These are phyloP conservation scores for Candida railenensis DNA, from an alignment of 805 yeast genomes.

Conservation along the genomic window DNA sequence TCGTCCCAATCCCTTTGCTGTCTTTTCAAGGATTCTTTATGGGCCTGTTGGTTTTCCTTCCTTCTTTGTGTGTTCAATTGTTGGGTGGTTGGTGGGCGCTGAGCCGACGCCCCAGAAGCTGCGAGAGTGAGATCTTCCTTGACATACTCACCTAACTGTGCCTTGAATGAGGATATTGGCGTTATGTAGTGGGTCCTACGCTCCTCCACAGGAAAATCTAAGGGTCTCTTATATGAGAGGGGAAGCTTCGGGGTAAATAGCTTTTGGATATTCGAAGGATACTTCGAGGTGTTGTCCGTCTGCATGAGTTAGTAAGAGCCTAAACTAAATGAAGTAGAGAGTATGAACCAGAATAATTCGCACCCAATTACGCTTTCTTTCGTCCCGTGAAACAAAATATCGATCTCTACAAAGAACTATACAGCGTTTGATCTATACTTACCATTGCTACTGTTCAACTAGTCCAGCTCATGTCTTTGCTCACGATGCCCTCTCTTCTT, in stretches of 20 bases:
- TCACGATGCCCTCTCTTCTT: too few species aligned
- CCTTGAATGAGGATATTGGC: constrained; percentile 41
- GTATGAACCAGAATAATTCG: background rate
- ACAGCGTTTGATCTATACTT: too few species aligned
- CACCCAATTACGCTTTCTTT: too few species aligned
- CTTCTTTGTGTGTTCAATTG: constrained; percentile 9
- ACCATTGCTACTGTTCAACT: too few species aligned
- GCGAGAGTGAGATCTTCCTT: constrained; percentile 24
- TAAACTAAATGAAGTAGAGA: background rate
- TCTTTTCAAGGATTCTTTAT: constrained; percentile 15
- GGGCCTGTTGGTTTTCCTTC: background rate
- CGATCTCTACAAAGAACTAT: too few species aligned
- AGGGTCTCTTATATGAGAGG: constrained; percentile 45
- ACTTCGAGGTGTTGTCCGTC: constrained; percentile 22
- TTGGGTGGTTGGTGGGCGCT: constrained; percentile 4
- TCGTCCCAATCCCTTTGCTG: constrained; percentile 34
- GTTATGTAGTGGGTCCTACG: constrained; percentile 48
- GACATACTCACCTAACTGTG: constrained; percentile 24
- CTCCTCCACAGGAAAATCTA: constrained; percentile 47
- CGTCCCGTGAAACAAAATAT: too few species aligned
- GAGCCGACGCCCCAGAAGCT: constrained; percentile 6
- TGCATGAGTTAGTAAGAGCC: background rate
- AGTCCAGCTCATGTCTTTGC: too few species aligned
- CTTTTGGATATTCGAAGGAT: constrained; percentile 44
- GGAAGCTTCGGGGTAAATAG: constrained; percentile 61